Evolutionary conservation across 1,284 basidiomycete species (phyloP), one percentile per base, ranked within the genome.

Genomic region (Laetiporus sulphureus): DNA sequence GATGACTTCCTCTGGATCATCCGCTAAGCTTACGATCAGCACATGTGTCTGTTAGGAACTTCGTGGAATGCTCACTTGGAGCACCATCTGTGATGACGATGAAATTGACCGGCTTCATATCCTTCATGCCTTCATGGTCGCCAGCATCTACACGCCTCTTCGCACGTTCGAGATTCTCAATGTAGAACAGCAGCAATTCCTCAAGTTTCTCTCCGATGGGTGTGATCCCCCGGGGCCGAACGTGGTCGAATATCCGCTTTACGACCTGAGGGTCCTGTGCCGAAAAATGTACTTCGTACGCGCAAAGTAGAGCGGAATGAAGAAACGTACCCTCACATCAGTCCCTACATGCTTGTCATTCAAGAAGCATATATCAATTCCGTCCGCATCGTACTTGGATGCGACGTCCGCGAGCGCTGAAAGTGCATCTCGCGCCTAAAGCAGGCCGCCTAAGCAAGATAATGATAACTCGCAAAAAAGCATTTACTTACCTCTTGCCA

Each of bases 81-180:
- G 60, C 66, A 11, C 81, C 80, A 49, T 83, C 80, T 0, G 80
- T 83, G 37, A 83, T 66, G 19, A 83, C 58, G 20, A 83, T 71
- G 43, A 70, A 73, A 50, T 80, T 80, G 22, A 79, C 56, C 0
- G 77, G 77, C 52, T 78, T 82, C 4, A 74, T 61, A 8, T 51
- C 47, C 38, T 61, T 55, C 41, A 67, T 38, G 0, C 59, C 54
- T 3, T 45, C 45, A 2, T 37, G 25, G 29, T 66, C 62, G 4
- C 61, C 65, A 12, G 42, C 54, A n/a, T 54, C 55, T 21, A 48
- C 54, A 23, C 36, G 54, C 16, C 47, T 52, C 29, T 64, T 58
- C 0, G 67, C 66, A 3, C 42, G 33, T 44, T 79, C 72, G 3
- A 77, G 61, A 19, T 53, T 49, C 10, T 59, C 50, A n/a, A 78